A percentile compares a stretch with the other conserved stretches of the same genome.
phyloP scores from a whole-genome alignment of 495 filamentous ascomycete species.

The Friedmanniomyces simplex region DNA sequence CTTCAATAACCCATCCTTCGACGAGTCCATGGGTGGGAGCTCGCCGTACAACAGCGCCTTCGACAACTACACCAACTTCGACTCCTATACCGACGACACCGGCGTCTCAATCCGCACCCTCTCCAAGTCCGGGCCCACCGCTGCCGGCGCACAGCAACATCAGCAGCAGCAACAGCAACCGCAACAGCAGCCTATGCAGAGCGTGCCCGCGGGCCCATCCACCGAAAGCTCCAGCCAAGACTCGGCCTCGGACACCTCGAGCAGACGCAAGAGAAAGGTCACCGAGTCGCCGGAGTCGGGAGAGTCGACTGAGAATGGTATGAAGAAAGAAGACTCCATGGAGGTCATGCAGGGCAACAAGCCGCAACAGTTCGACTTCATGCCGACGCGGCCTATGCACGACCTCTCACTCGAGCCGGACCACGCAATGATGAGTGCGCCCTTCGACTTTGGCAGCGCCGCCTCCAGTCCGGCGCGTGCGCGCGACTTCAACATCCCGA shows the following conservation, averaged over 20 bases:
- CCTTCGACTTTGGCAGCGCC: conserved; percentile 62
- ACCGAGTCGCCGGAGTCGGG: conserved; percentile 36
- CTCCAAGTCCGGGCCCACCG: neutral
- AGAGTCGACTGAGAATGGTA: conserved; percentile 9
- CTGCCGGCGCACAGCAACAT: neutral
- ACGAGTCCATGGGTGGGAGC: conserved; percentile 6
- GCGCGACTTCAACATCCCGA: conserved; percentile 3
- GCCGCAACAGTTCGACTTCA: neutral
- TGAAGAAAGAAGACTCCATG: conserved; percentile 12
- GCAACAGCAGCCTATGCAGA: neutral
- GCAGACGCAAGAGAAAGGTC: conserved; percentile 35
- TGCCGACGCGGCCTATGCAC: conserved; percentile 4
- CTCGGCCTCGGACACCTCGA: conserved; percentile 39
- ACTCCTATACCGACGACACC: conserved; percentile 7
- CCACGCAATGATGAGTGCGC: conserved; percentile 50
- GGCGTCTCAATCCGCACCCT: conserved; percentile 7
- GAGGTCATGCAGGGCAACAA: neutral
- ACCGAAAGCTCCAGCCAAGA: conserved; percentile 37
- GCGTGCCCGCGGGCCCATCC: conserved; percentile 26
- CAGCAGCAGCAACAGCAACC: neutral
- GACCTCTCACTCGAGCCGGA: conserved; percentile 17
- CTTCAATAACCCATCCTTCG: conserved; percentile 9
- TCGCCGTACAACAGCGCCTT: conserved; percentile 6
- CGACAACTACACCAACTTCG: conserved; percentile 15
- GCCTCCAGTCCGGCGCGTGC: conserved; percentile 49